Conservation (phyloP, 2,329 filamentous ascomycete species). For the Zasmidium cellare region DNA sequence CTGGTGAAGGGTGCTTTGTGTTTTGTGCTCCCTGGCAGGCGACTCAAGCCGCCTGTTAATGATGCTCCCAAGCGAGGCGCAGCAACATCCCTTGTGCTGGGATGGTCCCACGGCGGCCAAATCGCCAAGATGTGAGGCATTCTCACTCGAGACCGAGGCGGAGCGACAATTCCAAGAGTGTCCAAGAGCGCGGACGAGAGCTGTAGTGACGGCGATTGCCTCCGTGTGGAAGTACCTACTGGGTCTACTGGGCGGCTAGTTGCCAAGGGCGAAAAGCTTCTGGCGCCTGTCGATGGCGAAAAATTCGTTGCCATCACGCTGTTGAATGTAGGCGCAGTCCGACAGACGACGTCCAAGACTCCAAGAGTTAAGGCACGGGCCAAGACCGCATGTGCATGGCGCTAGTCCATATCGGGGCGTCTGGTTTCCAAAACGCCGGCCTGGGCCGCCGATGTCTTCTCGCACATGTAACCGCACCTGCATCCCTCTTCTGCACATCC, state of each 20-base stretch:
- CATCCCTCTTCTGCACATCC: not conserved
- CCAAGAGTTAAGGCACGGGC: not conserved
- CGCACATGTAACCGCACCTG: not conserved
- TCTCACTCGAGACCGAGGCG: not conserved
- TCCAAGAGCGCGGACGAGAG: not conserved
- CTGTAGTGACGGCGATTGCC: not conserved
- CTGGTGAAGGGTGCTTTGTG: not conserved
- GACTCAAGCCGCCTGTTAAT: conserved; percentile 1
- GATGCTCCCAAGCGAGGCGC: conserved; percentile 8
- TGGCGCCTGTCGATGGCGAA: not conserved
- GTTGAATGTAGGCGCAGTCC: not conserved
- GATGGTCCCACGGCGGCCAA: conserved; percentile 1
- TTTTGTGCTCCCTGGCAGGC: not conserved
- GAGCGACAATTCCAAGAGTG: not conserved
- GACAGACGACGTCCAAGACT: not conserved
- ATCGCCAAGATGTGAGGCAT: not conserved
- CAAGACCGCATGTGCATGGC: not conserved
- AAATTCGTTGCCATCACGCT: not conserved
- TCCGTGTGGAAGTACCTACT: not conserved
- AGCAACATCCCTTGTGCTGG: not conserved
- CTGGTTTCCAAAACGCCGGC: not conserved
- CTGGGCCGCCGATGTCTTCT: not conserved
- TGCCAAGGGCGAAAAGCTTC: not conserved
- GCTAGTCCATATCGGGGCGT: not conserved
- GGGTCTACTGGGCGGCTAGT: not conserved